Conservation (phyloP, 805 yeast genomes). For the Sugiyamaella lignohabitans region DNA sequence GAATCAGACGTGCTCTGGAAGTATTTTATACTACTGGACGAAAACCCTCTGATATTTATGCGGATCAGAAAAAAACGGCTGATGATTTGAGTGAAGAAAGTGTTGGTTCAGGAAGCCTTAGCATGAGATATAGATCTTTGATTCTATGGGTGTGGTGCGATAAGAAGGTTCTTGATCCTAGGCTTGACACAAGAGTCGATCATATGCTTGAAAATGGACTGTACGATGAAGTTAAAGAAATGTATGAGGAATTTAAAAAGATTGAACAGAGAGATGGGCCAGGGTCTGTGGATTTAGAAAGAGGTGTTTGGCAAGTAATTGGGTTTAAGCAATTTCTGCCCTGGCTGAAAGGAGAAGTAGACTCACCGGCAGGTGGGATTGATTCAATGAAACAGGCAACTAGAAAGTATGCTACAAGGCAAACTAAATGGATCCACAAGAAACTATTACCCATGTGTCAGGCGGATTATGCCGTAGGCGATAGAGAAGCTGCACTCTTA, state of each 20-base stretch:
- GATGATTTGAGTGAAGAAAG: neutral
- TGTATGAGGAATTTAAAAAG: slow-evolving; percentile 38
- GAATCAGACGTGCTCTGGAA: slow-evolving; percentile 75
- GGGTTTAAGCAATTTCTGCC: slow-evolving; percentile 58
- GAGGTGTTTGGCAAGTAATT: slow-evolving; percentile 90
- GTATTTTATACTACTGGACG: slow-evolving; percentile 62
- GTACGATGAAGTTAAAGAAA: slow-evolving; percentile 54
- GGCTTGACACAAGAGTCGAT: slow-evolving; percentile 79
- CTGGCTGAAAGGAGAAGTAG: slow-evolving; percentile 22
- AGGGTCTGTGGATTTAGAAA: slow-evolving; percentile 45
- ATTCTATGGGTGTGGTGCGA: slow-evolving; percentile 80
- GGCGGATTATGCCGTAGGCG: slow-evolving; percentile 52
- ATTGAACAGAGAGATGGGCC: slow-evolving; percentile 5
- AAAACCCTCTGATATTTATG: slow-evolving; percentile 65
- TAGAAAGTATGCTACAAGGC: slow-evolving; percentile 78
- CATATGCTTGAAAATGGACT: slow-evolving; percentile 72
- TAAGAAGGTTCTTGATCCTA: slow-evolving; percentile 44
- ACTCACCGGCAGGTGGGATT: slow-evolving; percentile 41
- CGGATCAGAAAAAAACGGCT: slow-evolving; percentile 40
- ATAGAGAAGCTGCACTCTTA: slow-evolving; percentile 45
- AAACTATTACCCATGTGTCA: slow-evolving; percentile 55
- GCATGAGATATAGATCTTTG: slow-evolving; percentile 34
- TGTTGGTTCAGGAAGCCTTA: no score
- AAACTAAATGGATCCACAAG: slow-evolving; percentile 84
- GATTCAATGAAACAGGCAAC: slow-evolving; percentile 80